Percentiles rank a stretch among this genome's conserved stretches.
Conservation (phyloP, 768 basidiomycete species). For the Hemileccinum rubropunctum region DNA sequence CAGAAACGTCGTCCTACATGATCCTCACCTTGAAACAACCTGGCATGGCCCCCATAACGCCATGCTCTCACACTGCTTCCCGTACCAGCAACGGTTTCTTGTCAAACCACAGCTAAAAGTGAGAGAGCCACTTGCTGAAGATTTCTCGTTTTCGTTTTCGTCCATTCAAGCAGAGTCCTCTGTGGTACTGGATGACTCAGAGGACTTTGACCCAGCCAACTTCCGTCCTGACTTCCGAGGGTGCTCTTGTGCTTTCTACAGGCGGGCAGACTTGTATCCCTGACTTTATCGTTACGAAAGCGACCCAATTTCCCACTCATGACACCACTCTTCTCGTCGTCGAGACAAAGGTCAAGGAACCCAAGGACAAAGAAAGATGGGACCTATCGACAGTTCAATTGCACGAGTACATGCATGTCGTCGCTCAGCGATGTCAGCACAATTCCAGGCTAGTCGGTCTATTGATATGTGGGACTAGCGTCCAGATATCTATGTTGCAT, state of each 20-base stretch:
- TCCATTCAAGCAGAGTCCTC: no score
- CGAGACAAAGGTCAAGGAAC: not conserved
- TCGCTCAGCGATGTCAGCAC: not conserved
- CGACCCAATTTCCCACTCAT: not conserved
- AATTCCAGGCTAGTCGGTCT: not conserved
- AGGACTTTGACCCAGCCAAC: no score
- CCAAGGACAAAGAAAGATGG: fast-evolving
- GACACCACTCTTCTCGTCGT: not conserved
- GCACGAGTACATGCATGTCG: not conserved
- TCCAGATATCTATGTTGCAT: not conserved
- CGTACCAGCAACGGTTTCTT: not conserved
- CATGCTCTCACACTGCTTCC: slow-evolving; percentile 1
- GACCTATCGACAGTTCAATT: not conserved
- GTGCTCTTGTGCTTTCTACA: not conserved
- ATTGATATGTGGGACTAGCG: not conserved
- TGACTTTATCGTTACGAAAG: not conserved
- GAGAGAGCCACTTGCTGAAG: not conserved
- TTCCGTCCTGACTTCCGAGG: not conserved
- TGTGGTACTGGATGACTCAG: no score
- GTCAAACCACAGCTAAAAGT: slow-evolving; percentile 1
- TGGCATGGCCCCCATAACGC: slow-evolving; percentile 3
- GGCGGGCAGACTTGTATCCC: not conserved
- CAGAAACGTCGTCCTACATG: not conserved
- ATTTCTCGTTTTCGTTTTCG: not conserved
- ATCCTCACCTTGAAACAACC: not conserved